Conservation (phyloP, 2,329 filamentous ascomycete genomes). For the Aspergillus felis region DNA sequence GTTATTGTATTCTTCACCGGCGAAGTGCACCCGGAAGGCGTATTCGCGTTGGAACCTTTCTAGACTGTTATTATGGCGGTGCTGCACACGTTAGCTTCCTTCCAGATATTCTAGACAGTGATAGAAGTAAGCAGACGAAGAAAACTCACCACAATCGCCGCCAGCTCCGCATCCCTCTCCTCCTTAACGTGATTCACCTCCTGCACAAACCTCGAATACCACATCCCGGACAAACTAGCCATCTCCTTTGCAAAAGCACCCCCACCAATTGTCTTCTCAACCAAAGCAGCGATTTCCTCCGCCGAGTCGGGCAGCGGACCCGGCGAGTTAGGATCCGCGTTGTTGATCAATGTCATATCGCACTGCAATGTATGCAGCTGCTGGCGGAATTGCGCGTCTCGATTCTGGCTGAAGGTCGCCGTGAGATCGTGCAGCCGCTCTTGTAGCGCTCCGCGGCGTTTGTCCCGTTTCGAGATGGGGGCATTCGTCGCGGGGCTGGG, state of each 20-base stretch:
- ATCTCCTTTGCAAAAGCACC: constrained; percentile 67
- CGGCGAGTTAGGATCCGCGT: constrained; percentile 74
- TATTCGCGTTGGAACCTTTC: constrained; percentile 55
- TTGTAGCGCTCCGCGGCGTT: constrained; percentile 75
- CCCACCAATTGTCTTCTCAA: constrained; percentile 52
- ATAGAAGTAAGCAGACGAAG: background rate
- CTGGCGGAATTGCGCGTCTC: constrained; percentile 79
- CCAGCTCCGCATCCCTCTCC: constrained; percentile 77
- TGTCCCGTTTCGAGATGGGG: constrained; percentile 79
- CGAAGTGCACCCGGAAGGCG: constrained; percentile 58
- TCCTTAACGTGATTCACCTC: constrained; percentile 86
- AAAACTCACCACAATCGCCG: constrained; percentile 69
- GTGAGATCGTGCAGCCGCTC: constrained; percentile 75
- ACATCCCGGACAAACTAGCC: constrained; percentile 64
- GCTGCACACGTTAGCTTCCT: constrained; percentile 35
- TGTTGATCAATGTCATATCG: constrained; percentile 80
- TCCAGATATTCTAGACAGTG: background rate
- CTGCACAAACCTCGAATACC: constrained; percentile 80
- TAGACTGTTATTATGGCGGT: constrained; percentile 54
- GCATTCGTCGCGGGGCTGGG: constrained; percentile 29
- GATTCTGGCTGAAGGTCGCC: constrained; percentile 72
- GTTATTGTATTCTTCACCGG: constrained; percentile 59
- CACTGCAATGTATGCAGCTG: constrained; percentile 89
- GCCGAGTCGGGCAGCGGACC: constrained; percentile 62
- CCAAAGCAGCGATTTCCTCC: constrained; percentile 64